Evolutionary conservation across 139 green algal species (phyloP).

Genomic region (Picochlorum sp.): DNA sequence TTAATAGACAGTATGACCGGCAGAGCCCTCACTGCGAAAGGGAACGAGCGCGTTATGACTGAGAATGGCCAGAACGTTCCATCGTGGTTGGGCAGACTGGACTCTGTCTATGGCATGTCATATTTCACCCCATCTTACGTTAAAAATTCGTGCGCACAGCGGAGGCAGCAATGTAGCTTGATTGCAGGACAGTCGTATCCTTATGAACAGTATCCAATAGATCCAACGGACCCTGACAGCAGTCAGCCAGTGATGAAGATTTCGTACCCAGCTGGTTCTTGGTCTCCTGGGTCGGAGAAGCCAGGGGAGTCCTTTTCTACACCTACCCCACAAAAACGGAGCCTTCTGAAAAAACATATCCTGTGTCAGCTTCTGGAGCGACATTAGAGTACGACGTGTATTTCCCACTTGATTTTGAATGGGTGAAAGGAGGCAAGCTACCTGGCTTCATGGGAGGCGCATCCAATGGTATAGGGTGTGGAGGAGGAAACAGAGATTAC

Average conservation of each 20-base stretch:
- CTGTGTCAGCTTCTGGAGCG: neutral
- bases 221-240: neutral
- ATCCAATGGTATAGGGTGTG: constrained; percentile 11
- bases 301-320: constrained; percentile 18
- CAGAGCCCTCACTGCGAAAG: neutral
- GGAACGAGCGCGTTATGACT: neutral
- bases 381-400: constrained; percentile 5
- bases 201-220: constrained; percentile 4
- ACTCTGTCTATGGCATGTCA: constrained; percentile 1
- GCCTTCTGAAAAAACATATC: constrained; percentile 1
- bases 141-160: neutral
- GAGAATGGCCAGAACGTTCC: neutral
- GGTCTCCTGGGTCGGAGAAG: constrained; percentile 4
- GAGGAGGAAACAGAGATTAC: constrained; percentile 8
- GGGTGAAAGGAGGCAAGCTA: constrained; percentile 4
- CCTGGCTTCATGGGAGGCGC: constrained; percentile 5
- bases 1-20: too few species aligned
- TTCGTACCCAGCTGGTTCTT: constrained; percentile 2
- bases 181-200: constrained; percentile 7
- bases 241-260: constrained; percentile 7
- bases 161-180: neutral
- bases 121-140: constrained; percentile 7
- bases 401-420: neutral
- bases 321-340: constrained; percentile 10
- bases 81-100: constrained; percentile 4